These are phyloP conservation scores for Globisporangium iwayamae DNA, from an alignment of 352 stramenopile species.

Conservation along the genomic window DNA sequence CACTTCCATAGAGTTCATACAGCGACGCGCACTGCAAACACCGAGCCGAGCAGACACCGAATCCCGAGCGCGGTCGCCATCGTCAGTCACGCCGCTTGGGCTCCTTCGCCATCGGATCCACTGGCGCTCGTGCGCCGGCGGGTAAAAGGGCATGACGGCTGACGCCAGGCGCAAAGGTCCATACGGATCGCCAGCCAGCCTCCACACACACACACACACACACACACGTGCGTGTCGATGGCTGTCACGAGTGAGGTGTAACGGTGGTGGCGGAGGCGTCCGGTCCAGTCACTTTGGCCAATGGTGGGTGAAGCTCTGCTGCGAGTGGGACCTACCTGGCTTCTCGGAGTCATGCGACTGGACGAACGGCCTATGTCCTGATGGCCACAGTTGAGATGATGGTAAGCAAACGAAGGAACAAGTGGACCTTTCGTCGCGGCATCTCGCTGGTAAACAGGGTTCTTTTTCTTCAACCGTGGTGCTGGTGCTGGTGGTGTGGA, in stretches of 20 bases:
- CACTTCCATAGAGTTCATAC: neutral
- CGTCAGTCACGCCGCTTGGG: neutral
- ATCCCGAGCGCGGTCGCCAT: neutral
- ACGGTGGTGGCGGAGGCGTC: neutral
- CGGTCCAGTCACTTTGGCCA: neutral
- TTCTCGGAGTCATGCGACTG: neutral
- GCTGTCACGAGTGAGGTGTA: neutral
- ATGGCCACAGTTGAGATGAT: too few species aligned
- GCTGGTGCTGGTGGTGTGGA: too few species aligned
- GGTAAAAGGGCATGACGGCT: neutral
- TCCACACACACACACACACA: neutral
- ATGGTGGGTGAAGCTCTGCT: neutral
- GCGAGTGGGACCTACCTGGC: neutral
- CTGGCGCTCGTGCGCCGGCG: neutral
- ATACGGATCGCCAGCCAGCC: too few species aligned
- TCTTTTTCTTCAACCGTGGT: neutral
- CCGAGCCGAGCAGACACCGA: neutral
- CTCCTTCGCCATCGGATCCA: neutral
- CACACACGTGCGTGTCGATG: neutral
- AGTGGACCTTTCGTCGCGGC: too few species aligned
- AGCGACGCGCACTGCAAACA: neutral
- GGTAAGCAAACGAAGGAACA: too few species aligned
- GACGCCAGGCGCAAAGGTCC: neutral
- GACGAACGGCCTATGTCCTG: neutral
- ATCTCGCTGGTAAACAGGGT: neutral